Base-by-base conservation (phyloP, 2,329 filamentous ascomycete species). In the Aspergillus brasiliensis region DNA sequence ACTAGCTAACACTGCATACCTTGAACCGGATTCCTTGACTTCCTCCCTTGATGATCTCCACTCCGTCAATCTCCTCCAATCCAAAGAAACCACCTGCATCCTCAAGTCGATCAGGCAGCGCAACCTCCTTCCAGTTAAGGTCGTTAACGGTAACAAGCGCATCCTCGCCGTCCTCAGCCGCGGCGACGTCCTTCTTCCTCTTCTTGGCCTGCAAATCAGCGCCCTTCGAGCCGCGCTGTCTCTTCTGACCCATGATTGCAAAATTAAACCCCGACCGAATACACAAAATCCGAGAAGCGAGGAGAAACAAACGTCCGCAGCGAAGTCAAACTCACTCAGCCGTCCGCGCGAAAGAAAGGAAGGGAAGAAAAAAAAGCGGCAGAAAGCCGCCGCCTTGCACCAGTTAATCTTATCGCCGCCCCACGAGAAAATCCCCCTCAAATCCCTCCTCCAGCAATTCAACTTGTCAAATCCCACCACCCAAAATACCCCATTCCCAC, bases 81-180 rank as follows among this genome's bases (percentile, higher is more conserved):
- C 91, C 92, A 69, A 89, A 96, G 75, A 99, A 97, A 0, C 95
- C 95, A 65, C 96, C 92, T n/a, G 91, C 91, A 77, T 97, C 91
- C 48, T 94, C 88, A 67, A 93, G 82, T 71, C 90, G 87, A 71
- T 93, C 90, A 6, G 91, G 91, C 67, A 89, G 79, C 37, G 80
- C 73, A 3, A 95, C 86, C 19, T 86, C 81, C 62, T 83, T 84
- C 87, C 87, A 90, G 69, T 80, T 77, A 58, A 89, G 77, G 40
- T 84, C 79, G 60, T 87, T 81, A 34, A 84, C 62, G 23, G 68
- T 69, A 53, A 79, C 67, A 38, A 73, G 51, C 38, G 66, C 68
- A 49, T 75, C 66, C 59, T 62, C 52, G 56, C 57, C 59, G 21
- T 71, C 59, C 48, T 57, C 49, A 40, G 38, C 57, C 15, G 57